Conservation (phyloP, 2,329 filamentous ascomycete genomes). For the Alternaria conjuncta region DNA sequence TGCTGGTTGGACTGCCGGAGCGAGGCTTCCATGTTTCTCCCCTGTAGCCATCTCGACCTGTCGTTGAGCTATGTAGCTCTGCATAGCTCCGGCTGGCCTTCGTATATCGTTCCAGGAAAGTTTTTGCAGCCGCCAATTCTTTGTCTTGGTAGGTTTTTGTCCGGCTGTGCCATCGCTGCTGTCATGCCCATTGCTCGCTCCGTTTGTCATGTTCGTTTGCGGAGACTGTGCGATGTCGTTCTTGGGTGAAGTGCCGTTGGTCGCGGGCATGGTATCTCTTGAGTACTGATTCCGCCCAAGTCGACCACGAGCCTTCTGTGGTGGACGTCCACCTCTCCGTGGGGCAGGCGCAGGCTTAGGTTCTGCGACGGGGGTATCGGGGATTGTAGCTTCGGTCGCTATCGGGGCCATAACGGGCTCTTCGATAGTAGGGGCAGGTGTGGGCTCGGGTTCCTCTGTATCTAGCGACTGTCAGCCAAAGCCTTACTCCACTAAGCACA, state of each 20-base stretch:
- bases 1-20: constrained; percentile 35
- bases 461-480: constrained; percentile 36
- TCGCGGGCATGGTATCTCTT: constrained; percentile 40
- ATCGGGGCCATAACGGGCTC: constrained; percentile 31
- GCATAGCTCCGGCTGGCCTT: constrained; percentile 79
- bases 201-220: constrained; percentile 41
- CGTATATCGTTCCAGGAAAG: constrained; percentile 89
- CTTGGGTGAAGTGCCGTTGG: constrained; percentile 44
- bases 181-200: constrained; percentile 50
- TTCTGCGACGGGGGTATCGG: constrained; percentile 33
- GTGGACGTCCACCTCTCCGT: constrained; percentile 44
- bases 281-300: constrained; percentile 50
- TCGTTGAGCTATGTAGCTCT: constrained; percentile 88
- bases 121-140: constrained; percentile 61
- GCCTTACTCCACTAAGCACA: constrained; percentile 17
- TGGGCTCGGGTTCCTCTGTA: constrained; percentile 33
- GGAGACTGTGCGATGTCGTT: constrained; percentile 40
- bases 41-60: constrained; percentile 80
- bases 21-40: constrained; percentile 48
- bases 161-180: constrained; percentile 63
- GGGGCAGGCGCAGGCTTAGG: constrained; percentile 37
- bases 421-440: constrained; percentile 32
- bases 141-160: constrained; percentile 66
- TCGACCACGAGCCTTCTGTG: constrained; percentile 40
- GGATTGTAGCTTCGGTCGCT: constrained; percentile 31